Evolutionary conservation across 768 basidiomycete genomes (phyloP).

Genomic region (Porphyrellus cyaneotinctus): DNA sequence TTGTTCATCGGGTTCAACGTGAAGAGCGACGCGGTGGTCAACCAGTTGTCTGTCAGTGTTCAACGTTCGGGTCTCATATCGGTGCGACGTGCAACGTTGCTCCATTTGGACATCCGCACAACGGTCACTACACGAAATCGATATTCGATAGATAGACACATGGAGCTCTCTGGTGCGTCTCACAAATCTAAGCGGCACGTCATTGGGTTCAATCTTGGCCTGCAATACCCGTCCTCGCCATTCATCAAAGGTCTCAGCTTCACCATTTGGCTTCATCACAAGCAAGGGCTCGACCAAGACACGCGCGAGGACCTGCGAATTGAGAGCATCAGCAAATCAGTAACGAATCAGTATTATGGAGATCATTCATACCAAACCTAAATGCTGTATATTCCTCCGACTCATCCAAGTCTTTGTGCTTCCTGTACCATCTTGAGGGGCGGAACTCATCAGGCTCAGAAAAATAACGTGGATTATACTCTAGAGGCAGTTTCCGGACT

Average conservation of each 20-base stretch:
- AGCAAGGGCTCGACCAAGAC: conserved; percentile 50
- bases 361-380: conserved; percentile 17
- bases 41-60: background rate
- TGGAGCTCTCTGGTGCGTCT: conserved; percentile 8
- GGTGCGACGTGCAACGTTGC: background rate
- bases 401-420: conserved; percentile 2
- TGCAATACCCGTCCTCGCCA: conserved; percentile 25
- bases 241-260: conserved; percentile 16
- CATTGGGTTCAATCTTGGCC: conserved; percentile 9
- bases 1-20: conserved; percentile 20
- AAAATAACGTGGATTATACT: conserved; percentile 36
- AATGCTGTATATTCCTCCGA: conserved; percentile 24
- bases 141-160: background rate
- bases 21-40: background rate
- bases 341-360: background rate
- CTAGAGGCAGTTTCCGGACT: conserved; percentile 16
- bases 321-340: background rate
- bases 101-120: conserved; percentile 10
- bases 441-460: conserved; percentile 35
- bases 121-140: no score
- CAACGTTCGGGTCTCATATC: background rate
- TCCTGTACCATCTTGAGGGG: conserved; percentile 38
- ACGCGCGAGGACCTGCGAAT: conserved; percentile 43
- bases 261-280: conserved; percentile 6
- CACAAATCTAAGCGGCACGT: conserved; percentile 22